A percentile compares a stretch with the other conserved stretches of the same genome.
Conservation (phyloP, 2,329 filamentous ascomycete genomes). For the Stenocarpella maydis region DNA sequence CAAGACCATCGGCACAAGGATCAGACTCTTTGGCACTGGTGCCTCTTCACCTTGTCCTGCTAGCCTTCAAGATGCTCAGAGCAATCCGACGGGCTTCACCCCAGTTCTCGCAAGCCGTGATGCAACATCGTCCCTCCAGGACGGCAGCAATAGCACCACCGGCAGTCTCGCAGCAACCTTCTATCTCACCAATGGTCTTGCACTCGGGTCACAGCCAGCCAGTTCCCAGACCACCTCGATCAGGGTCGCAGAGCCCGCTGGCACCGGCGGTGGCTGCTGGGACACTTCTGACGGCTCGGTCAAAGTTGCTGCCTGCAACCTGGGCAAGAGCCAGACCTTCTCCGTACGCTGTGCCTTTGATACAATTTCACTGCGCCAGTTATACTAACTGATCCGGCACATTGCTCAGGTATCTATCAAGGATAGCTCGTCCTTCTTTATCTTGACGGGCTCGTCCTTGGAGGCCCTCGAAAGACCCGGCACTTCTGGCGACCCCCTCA, state of each 20-base stretch:
- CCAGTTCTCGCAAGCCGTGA: background rate
- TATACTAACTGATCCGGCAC: background rate
- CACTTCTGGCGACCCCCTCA: background rate
- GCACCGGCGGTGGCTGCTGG: conserved; percentile 1
- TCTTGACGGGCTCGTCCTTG: background rate
- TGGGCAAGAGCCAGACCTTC: conserved; percentile 1
- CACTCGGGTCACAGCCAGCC: no score
- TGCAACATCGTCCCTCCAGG: background rate
- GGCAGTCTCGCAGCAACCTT: background rate
- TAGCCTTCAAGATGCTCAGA: background rate
- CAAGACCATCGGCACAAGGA: background rate
- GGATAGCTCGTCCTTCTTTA: background rate
- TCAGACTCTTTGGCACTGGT: background rate
- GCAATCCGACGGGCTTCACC: background rate
- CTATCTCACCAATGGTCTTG: background rate
- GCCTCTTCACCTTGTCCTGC: background rate
- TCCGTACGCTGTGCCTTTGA: background rate
- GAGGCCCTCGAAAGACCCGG: background rate
- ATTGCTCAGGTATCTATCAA: background rate
- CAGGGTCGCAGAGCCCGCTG: background rate
- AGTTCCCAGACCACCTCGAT: background rate
- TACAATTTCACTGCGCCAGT: no score
- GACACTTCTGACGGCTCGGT: background rate
- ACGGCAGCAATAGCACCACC: background rate
- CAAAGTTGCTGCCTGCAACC: background rate